Base-by-base conservation (phyloP, 202 grass and related monocot species). In the Schoenoplectus triqueter region DNA sequence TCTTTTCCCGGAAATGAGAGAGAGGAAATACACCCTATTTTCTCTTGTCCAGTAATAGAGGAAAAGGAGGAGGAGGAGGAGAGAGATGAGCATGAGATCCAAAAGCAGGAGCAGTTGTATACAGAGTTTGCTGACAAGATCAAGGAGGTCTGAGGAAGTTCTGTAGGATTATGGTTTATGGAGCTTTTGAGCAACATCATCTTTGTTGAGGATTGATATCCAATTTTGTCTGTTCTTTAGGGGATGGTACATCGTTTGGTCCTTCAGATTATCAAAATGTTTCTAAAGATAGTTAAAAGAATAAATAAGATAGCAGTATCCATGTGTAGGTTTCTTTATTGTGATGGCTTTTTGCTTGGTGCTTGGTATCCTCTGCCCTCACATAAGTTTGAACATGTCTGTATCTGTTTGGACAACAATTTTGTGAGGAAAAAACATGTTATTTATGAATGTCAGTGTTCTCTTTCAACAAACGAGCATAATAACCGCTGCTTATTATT, bases 141-240 rank as follows among this genome's bases (percentile, higher is more conserved):
- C 65, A 87, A 56, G 50, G 96, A 99, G 83, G 96, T 99, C 57
- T 95, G 80, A 87, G n/a, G 79, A 66, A 19, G 45, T 91, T n/a
- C n/a, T 78, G 10, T 67, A 0, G 6, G 39, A 7, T 18, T 79
- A 62, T 42, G 51, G 11, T 78, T 31, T 41, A 40, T 41, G 21
- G 49, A 78, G 21, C 73, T 78, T 78, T 54, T 8, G 73, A 59
- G 52, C n/a, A 11, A 8, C 52, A 59, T 41, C 21, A 17, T 41
- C 51, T 42, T 40, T 74, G 48, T 78, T 7, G 22, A 59, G 52
- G 22, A 4, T 59, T 78, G 52, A 72, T 19, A 8, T n/a, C 52
- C 11, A 17, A n/a, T 78, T 44, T 62, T 2, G 54, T 61, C 2
- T 46, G 39, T 40, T 61, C 6, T 79, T 61, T 79, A 10, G 73